Evolutionary conservation across 164 flowering plant genomes (phyloP), one percentile per base, ranked within the genome.

Genomic region (Liquidambar formosana): DNA sequence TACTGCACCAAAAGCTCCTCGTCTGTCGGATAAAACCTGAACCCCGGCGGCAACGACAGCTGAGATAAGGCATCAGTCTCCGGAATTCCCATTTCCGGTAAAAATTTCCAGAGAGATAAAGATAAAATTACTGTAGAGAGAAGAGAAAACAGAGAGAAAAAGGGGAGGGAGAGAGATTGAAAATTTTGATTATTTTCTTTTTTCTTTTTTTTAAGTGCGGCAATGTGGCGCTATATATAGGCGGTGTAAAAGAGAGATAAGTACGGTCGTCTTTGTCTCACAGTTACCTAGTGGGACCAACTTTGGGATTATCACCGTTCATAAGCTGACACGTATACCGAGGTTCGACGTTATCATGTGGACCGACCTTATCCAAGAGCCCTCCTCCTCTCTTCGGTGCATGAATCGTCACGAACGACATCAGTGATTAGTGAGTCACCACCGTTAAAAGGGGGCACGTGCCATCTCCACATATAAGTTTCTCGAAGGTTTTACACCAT

Each of bases 1-100:
- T 87, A 87, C 27, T 87, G 86, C 13, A 87, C 88, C 44, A 87
- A 9, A 46, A 87, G 85, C 81, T 87, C 91, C 61, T 87, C 91
- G 61, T 87, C 91, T 1, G 88, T 85, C 45, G 91, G 91, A 61
- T 71, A 85, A 57, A 87, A 87, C 56, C 91, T 79, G 38, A 87
- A 87, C 6, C 91, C 91, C 51, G 91, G 87, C 6, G 91, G 91
- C 63, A 87, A 72, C 56, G 82, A 77, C 44, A 85, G 65, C 52
- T 85, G 85, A 14, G 85, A 64, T 23, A 83, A 75, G 22, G 82
- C 83, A 70, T 84, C 88, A 4, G 57, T 72, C 52, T 81, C 80
- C 47, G 73, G 66, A 4, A 80, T 75, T 25, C 82, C 82, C 85
- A 82, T 81, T 73, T 80, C 61, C n/a, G 26, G 5, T 18, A 12